Evolutionary conservation across 2,329 filamentous ascomycete species (phyloP), one percentile per base, ranked within the genome.

Genomic region (Fusarium buharicum): DNA sequence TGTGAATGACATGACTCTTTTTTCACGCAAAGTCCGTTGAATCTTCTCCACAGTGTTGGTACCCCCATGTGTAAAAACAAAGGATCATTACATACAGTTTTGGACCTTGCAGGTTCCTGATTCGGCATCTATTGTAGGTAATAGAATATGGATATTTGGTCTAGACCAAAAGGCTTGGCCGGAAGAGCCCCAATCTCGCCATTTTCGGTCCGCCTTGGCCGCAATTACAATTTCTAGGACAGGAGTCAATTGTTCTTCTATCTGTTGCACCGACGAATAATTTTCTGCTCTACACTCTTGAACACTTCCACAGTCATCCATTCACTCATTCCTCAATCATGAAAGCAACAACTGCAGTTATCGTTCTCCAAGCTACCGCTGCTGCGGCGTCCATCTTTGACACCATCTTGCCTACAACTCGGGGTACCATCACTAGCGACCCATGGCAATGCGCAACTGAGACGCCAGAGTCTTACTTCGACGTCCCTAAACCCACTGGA

Each of bases 401-500:
- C 3, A 48, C 45, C 4, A 48, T 48, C 7, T 14, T 48, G 3
- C 45, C 45, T 4, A 33, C 17, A 3, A 27, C 18, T 14, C 37
- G 22, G 11, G 31, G 20, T 13, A 48, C 22, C 22, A 38, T 48
- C n/a, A 48, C 45, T 6, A 33, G 45, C 16, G 45, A 38, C 27
- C 27, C 45, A 8, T 22, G 33, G 14, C 14, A 30, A 18, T 48
- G 45, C 22, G 34, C 45, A 22, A 48, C 45, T 16, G 34, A 30
- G 4, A 38, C 20, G 10, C 16, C 38, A 4, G 45, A 48, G 24
- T 38, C 45, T 10, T 48, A 22, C 45, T 48, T 48, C 17, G 45
- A 48, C 36, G 45, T 48, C 6, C 45, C 24, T 6, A 48, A 48
- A 12, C 45, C 34, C 14, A 48, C 45, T 3, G 34, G 34, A 13